Conservation (phyloP, 2,329 filamentous ascomycete genomes). For the Calonectria henricotiae region DNA sequence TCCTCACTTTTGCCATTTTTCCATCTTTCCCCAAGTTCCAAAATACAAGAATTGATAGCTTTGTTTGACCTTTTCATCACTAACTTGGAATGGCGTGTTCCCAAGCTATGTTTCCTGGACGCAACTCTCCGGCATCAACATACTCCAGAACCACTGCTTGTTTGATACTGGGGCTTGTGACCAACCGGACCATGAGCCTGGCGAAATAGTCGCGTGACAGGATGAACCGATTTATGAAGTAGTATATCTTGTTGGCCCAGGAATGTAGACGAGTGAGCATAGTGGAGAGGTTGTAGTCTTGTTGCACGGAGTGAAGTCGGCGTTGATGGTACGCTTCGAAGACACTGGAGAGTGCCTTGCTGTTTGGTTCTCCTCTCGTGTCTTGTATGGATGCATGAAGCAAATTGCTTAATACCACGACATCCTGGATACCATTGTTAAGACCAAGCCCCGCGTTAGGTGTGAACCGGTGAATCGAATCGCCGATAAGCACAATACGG, state of each 20-base stretch:
- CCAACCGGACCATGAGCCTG: conserved; percentile 28
- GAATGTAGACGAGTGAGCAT: conserved; percentile 48
- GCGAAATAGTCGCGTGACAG: conserved; percentile 36
- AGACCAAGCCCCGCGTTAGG: conserved; percentile 45
- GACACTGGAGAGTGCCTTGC: conserved; percentile 26
- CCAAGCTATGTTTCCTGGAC: conserved; percentile 27
- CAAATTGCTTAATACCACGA: conserved; percentile 20
- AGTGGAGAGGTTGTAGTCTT: conserved; percentile 42
- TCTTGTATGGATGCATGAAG: conserved; percentile 26
- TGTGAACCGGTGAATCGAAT: conserved; percentile 46
- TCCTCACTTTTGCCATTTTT: no score
- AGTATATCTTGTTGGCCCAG: conserved; percentile 50
- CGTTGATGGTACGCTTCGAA: conserved; percentile 46
- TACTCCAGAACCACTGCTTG: conserved; percentile 46
- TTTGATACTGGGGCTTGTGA: conserved; percentile 35
- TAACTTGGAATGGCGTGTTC: conserved; percentile 21
- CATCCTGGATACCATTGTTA: conserved; percentile 40
- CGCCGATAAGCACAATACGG: conserved; percentile 44
- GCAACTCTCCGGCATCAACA: conserved; percentile 29
- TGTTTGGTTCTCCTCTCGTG: background rate
- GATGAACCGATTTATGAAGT: conserved; percentile 47
- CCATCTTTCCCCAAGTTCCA: no score
- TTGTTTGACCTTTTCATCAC: background rate
- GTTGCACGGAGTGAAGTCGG: conserved; percentile 36
- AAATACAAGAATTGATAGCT: no score